Conservation (phyloP, 495 filamentous ascomycete genomes). For the Aspergillus cristatus region DNA sequence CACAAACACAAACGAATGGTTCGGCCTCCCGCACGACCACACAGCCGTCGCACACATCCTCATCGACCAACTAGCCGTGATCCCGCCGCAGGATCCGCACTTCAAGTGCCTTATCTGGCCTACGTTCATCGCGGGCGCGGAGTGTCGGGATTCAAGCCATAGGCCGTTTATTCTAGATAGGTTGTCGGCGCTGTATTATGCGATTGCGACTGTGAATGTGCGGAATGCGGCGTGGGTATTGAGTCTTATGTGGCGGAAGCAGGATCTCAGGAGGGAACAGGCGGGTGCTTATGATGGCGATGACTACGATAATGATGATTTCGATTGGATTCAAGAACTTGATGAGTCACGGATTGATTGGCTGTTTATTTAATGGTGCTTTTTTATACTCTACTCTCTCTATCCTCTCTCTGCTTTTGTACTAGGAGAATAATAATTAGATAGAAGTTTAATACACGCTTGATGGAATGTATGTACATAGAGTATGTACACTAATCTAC, state of each 20-base stretch:
- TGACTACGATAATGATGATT: constrained; percentile 23
- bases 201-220: constrained; percentile 35
- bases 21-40: constrained; percentile 28
- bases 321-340: constrained; percentile 40
- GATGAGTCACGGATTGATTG: constrained; percentile 37
- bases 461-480: too few relatives aligned
- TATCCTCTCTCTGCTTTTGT: too few relatives aligned
- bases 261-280: constrained; percentile 22
- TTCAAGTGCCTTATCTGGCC: constrained; percentile 44
- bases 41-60: constrained; percentile 24
- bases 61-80: constrained; percentile 28
- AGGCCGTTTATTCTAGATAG: constrained; percentile 28
- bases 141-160: constrained; percentile 27
- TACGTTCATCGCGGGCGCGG: constrained; percentile 39
- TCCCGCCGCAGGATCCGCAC: constrained; percentile 30
- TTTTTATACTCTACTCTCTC: not conserved
- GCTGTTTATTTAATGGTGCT: constrained; percentile 32
- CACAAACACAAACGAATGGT: constrained; percentile 16
- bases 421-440: too few relatives aligned
- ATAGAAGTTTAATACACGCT: too few relatives aligned
- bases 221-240: constrained; percentile 39
- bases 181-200: constrained; percentile 29
- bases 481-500: too few relatives aligned
- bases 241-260: constrained; percentile 39
- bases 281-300: constrained; percentile 3